Conservation (phyloP, 164 flowering plant genomes). For the Aristolochia fimbriata region DNA sequence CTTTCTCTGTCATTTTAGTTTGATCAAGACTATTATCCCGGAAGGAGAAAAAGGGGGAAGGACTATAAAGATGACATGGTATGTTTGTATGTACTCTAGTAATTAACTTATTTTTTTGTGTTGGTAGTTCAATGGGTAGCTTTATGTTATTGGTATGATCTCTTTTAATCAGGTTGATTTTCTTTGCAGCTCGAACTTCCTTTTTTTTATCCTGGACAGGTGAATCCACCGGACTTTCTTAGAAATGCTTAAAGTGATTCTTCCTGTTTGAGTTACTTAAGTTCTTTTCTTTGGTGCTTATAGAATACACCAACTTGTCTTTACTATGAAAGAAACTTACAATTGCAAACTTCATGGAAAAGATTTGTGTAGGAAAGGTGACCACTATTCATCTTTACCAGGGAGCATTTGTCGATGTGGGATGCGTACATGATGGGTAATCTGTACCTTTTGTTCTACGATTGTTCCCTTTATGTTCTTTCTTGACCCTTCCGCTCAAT, state of each 20-base stretch:
- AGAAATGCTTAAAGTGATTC: background rate
- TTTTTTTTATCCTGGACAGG: constrained; percentile 93
- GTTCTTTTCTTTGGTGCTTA: background rate
- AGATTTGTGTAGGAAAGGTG: constrained; percentile 90
- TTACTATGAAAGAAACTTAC: too few relatives aligned
- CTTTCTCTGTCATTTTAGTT: constrained; percentile 2
- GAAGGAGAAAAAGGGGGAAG: constrained; percentile 88
- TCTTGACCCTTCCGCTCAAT: too few relatives aligned
- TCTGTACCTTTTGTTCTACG: background rate
- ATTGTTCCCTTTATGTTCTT: background rate
- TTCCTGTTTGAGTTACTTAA: background rate
- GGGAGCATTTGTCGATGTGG: constrained; percentile 98
- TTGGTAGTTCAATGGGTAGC: constrained; percentile 3
- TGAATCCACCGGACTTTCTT: constrained; percentile 18
- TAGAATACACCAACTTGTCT: too few relatives aligned
- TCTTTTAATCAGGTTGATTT: constrained; percentile 5
- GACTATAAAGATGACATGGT: constrained; percentile 93
- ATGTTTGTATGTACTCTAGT: constrained; percentile 3
- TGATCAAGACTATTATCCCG: constrained; percentile 90
- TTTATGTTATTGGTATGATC: background rate
- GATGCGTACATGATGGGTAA: constrained; percentile 97
- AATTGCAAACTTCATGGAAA: constrained; percentile 10
- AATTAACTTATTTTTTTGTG: background rate
- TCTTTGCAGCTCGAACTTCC: constrained; percentile 94
- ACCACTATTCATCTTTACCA: constrained; percentile 79